phyloP scores from a whole-genome alignment of 129 eudicot genomes.

The carrot (Daucus carota) region DNA sequence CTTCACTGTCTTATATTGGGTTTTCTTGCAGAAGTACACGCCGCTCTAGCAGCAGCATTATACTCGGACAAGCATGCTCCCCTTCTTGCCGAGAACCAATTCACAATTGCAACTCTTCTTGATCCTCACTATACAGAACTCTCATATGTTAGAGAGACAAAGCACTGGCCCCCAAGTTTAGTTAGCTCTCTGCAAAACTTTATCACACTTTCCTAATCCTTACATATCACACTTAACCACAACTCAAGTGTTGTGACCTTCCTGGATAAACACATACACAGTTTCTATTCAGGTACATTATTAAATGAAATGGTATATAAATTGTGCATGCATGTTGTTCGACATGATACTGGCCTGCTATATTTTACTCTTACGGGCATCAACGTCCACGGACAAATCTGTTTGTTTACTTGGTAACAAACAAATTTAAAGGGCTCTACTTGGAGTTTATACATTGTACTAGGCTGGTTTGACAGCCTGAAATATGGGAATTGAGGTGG shows the following conservation, averaged over 20 bases:
- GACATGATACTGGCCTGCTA: slow-evolving; percentile 2
- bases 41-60: slow-evolving; percentile 54
- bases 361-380: neutral
- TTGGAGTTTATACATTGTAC: neutral
- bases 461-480: neutral
- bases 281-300: neutral
- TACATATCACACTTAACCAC: neutral
- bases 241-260: neutral
- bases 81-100: slow-evolving; percentile 48
- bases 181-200: slow-evolving; percentile 43
- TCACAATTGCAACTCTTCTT: slow-evolving; percentile 47
- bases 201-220: slow-evolving; percentile 32
- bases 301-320: slow-evolving; percentile 2
- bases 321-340: slow-evolving; percentile 1
- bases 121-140: slow-evolving; percentile 50
- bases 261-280: neutral
- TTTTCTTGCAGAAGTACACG: slow-evolving; percentile 43
- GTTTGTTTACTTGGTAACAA: neutral
- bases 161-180: slow-evolving; percentile 63
- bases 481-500: slow-evolving; percentile 1
- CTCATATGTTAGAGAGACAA: slow-evolving; percentile 41
- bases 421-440: neutral
- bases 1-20: neutral
- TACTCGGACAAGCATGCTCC: slow-evolving; percentile 45
- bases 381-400: neutral